Evolutionary conservation across 2,329 filamentous ascomycete genomes (phyloP), one percentile per base, ranked within the genome.

Genomic region (Elsinoe perseae): DNA sequence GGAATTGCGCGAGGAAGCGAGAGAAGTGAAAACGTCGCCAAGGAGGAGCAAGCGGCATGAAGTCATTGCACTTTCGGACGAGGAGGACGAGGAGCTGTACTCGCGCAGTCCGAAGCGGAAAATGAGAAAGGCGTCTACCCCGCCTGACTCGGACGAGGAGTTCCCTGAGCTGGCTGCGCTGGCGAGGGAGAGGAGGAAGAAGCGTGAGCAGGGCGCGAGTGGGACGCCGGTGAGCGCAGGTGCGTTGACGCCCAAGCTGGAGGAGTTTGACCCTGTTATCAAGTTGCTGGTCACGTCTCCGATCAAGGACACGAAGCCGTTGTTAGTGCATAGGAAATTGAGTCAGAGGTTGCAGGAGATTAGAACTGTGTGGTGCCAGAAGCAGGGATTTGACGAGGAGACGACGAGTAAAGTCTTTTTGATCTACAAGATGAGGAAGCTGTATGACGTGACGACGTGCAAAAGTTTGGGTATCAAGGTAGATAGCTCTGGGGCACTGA

Each of bases 401-500:
- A 67, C 77, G 21, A 70, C 76, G 1, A 72, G 77, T 3, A 73
- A 75, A 0, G 73, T 95, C 16, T 86, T 93, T 63, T 77, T 97
- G 56, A 93, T 88, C 0, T 95, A 88, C 85, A 84, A 84, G 60
- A 79, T 81, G 23, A 81, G 81, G 57, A 81, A 82, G 58, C 71
- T 95, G 2, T 95, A 86, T 66, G 82, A 87, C 61, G 79, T 80
- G n/a, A 88, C 87, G 4, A 91, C 85, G 1, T 84, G 88, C 58
- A 77, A 77, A 54, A 83, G 80, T 48, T 72, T 95, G 5, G 83
- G 84, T 5, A 78, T 93, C 44, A 72, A 73, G 25, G 64, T 76
- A 2, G 73, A 76, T 54, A 62, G 64, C 1, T 65, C 70, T 27
- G 72, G 75, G 0, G 68, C 63, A 34, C 64, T 73, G 14, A 66